Conservation (phyloP, 2,329 filamentous ascomycete species). For the Didymella glomerata region DNA sequence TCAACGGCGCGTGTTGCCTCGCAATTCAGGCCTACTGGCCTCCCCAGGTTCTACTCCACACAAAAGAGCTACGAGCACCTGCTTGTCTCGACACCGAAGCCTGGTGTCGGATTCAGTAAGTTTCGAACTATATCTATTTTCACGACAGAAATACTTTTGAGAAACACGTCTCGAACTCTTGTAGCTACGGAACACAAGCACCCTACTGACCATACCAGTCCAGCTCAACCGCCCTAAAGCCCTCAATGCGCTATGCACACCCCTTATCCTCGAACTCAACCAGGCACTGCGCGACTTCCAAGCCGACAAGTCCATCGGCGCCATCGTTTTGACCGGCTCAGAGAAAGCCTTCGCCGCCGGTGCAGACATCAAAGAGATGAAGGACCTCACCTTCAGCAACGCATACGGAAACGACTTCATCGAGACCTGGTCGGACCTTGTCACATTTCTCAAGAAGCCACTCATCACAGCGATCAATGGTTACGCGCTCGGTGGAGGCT, state of each 20-base stretch:
- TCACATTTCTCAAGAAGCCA: slow-evolving; percentile 87
- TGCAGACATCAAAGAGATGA: slow-evolving; percentile 99
- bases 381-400: slow-evolving; percentile 83
- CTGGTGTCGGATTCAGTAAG: slow-evolving; percentile 88
- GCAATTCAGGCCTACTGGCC: slow-evolving; percentile 63
- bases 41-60: slow-evolving; percentile 64
- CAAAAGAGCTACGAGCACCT: slow-evolving; percentile 76
- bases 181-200: not conserved
- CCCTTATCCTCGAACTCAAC: slow-evolving; percentile 84
- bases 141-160: not conserved
- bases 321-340: slow-evolving; percentile 79
- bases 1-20: slow-evolving; percentile 69
- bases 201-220: slow-evolving; percentile 63
- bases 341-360: slow-evolving; percentile 81
- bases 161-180: not conserved
- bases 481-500: slow-evolving; percentile 92
- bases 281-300: slow-evolving; percentile 49
- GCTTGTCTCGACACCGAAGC: slow-evolving; percentile 80
- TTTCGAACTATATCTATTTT: not conserved
- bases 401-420: slow-evolving; percentile 94
- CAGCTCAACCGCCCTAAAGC: slow-evolving; percentile 94
- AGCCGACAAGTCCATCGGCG: slow-evolving; percentile 42
- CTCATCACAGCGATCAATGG: slow-evolving; percentile 94
- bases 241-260: slow-evolving; percentile 90
- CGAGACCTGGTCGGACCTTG: slow-evolving; percentile 88